Evolutionary conservation across 1,284 basidiomycete genomes (phyloP).

Genomic region (Apiotrichum laibachii): DNA sequence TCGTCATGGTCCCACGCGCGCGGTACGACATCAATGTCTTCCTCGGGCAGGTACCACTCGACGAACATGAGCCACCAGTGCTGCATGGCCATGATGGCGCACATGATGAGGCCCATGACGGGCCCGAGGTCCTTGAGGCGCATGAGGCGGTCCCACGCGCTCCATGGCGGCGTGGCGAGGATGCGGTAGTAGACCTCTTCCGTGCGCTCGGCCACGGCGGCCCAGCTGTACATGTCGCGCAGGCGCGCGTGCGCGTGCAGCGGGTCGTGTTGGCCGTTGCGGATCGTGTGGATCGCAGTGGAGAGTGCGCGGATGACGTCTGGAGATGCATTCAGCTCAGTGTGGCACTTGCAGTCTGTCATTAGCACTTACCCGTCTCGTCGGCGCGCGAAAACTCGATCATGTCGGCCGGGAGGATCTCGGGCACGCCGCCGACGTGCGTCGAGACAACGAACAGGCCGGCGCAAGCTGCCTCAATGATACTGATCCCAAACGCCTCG

Average conservation of each 20-base stretch:
- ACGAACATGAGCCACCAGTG: conserved; percentile 49
- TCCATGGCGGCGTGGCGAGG: conserved; percentile 60
- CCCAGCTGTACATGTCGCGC: conserved; percentile 84
- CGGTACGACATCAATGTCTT: conserved; percentile 45
- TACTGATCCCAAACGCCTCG: conserved; percentile 93
- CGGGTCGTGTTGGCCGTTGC: conserved; percentile 70
- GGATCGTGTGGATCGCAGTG: conserved; percentile 72
- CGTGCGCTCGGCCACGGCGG: conserved; percentile 71
- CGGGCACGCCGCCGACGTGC: conserved; percentile 90
- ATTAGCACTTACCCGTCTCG: conserved; percentile 63
- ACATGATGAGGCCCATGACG: conserved; percentile 53
- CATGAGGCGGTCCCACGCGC: conserved; percentile 67
- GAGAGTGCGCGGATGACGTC: conserved; percentile 82
- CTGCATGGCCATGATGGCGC: conserved; percentile 53
- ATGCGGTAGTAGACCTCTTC: conserved; percentile 77
- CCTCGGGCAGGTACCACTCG: conserved; percentile 40
- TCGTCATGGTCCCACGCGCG: conserved; percentile 22
- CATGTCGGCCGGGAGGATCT: conserved; percentile 89
- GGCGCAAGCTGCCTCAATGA: conserved; percentile 91
- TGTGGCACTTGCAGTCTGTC: no score
- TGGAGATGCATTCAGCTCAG: conserved; percentile 43
- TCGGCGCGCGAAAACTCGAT: conserved; percentile 90
- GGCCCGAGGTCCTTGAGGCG: conserved; percentile 54
- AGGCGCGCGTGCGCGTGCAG: conserved; percentile 72
- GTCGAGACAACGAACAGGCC: conserved; percentile 94